phyloP scores from a whole-genome alignment of 1,284 basidiomycete species.

The Afroboletus lepidellus region DNA sequence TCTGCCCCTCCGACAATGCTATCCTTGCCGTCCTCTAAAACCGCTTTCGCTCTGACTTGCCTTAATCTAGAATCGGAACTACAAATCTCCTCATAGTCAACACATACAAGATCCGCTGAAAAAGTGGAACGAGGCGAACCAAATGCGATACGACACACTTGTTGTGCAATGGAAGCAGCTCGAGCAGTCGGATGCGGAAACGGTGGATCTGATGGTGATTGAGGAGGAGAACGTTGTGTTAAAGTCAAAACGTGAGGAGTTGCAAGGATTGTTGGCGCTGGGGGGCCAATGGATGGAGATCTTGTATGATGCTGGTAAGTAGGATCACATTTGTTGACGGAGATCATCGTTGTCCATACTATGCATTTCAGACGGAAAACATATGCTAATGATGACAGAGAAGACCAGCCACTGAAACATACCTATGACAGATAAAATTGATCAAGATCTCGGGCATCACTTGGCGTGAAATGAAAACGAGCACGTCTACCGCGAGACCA shows the following conservation, averaged over 20 bases:
- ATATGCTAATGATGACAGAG: no score
- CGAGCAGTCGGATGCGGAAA: neutral
- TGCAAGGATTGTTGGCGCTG: neutral
- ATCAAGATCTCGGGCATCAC: neutral
- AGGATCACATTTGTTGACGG: no score
- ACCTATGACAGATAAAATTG: neutral
- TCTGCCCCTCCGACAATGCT: slow-evolving; percentile 81
- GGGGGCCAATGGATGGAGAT: neutral
- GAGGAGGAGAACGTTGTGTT: neutral
- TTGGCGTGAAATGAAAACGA: neutral
- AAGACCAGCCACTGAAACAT: no score
- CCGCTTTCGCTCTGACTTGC: slow-evolving; percentile 81
- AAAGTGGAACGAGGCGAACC: no score
- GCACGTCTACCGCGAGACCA: neutral
- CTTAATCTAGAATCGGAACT: slow-evolving; percentile 76
- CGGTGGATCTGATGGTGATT: neutral
- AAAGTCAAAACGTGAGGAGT: neutral
- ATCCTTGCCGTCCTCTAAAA: slow-evolving; percentile 77
- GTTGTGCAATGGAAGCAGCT: neutral
- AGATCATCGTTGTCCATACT: neutral
- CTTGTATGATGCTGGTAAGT: neutral
- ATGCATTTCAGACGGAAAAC: neutral
- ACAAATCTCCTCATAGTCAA: slow-evolving; percentile 80
- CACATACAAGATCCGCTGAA: slow-evolving; percentile 77
- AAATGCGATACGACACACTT: neutral